These are phyloP conservation scores for Penicillium oxalicum DNA, from an alignment of 2,329 filamentous ascomycete genomes.

Conservation along the genomic window DNA sequence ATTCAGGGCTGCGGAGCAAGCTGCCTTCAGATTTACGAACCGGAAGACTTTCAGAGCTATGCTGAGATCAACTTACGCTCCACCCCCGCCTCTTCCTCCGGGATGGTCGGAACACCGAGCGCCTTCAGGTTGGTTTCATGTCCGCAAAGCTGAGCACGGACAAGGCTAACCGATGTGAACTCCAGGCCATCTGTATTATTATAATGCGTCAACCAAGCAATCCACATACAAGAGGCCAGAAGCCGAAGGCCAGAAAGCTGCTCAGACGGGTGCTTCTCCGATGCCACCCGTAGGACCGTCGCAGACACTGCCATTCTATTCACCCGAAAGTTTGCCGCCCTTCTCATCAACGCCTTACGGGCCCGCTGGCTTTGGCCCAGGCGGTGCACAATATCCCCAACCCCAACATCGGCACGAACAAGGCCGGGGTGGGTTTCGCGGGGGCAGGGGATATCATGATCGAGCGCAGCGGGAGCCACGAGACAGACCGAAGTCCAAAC, in stretches of 20 bases:
- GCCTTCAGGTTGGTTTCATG: conserved; percentile 55
- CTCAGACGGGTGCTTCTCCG: conserved; percentile 2
- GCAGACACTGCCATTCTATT: conserved; percentile 27
- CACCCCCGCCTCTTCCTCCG: conserved; percentile 61
- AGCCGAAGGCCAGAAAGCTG: conserved; percentile 25
- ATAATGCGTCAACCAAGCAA: conserved; percentile 72
- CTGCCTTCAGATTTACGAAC: neutral
- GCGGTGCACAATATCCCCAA: conserved; percentile 10
- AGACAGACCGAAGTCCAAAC: conserved; percentile 76
- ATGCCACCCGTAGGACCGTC: conserved; percentile 40
- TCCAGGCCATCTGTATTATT: conserved; percentile 77
- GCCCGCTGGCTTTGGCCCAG: conserved; percentile 17
- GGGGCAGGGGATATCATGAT: conserved; percentile 52
- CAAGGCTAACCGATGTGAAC: conserved; percentile 15
- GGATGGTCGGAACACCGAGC: conserved; percentile 95
- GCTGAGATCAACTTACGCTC: conserved; percentile 72
- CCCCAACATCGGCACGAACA: conserved; percentile 30
- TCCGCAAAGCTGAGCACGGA: conserved; percentile 6
- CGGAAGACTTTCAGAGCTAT: conserved; percentile 39
- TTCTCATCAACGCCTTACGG: conserved; percentile 35
- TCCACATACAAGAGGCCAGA: conserved; percentile 81
- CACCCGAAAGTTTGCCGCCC: conserved; percentile 29
- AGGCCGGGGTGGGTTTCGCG: conserved; percentile 42
- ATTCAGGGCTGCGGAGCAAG: conserved; percentile 6
- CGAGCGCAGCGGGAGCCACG: conserved; percentile 61